phyloP scores from a whole-genome alignment of 73 alveolate genomes.

The Blepharisma stoltei region DNA sequence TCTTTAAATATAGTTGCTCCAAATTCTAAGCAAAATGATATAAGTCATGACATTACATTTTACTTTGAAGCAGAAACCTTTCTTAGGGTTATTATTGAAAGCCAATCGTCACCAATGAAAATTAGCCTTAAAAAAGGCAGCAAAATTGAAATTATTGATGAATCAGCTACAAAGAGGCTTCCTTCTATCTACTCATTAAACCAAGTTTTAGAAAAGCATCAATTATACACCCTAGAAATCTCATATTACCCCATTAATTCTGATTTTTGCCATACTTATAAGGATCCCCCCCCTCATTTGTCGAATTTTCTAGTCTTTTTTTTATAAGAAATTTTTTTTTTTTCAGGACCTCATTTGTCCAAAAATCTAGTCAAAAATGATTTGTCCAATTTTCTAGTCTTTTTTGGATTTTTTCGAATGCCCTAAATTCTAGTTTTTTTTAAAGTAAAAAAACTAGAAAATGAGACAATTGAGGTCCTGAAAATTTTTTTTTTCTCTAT shows the following conservation, averaged over 20 bases:
- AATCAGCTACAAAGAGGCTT: not conserved
- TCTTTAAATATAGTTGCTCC: constrained; percentile 22
- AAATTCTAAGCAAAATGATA: not conserved
- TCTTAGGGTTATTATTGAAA: constrained; percentile 3
- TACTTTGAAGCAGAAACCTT: constrained; percentile 14
- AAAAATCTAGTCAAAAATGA: too few relatives aligned
- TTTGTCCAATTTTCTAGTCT: too few relatives aligned
- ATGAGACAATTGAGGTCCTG: too few relatives aligned
- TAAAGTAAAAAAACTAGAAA: too few relatives aligned
- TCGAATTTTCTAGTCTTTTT: too few relatives aligned
- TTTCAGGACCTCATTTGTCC: too few relatives aligned
- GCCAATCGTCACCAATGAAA: constrained; percentile 19
- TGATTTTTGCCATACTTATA: not conserved
- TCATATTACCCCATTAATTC: not conserved
- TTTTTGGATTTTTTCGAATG: too few relatives aligned
- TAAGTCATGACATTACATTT: not conserved
- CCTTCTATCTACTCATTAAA: constrained; percentile 4
- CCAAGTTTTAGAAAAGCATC: not conserved
- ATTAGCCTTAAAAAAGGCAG: not conserved
- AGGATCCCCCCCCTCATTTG: too few relatives aligned
- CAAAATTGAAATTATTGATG: not conserved
- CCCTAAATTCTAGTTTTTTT: too few relatives aligned
- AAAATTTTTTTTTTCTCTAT: too few relatives aligned
- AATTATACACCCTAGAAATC: not conserved
- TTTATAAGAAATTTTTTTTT: too few relatives aligned